Percentiles rank a stretch among this genome's conserved stretches.
phyloP scores from a whole-genome alignment of 306 rosid genomes.

The Luffa aegyptiaca region DNA sequence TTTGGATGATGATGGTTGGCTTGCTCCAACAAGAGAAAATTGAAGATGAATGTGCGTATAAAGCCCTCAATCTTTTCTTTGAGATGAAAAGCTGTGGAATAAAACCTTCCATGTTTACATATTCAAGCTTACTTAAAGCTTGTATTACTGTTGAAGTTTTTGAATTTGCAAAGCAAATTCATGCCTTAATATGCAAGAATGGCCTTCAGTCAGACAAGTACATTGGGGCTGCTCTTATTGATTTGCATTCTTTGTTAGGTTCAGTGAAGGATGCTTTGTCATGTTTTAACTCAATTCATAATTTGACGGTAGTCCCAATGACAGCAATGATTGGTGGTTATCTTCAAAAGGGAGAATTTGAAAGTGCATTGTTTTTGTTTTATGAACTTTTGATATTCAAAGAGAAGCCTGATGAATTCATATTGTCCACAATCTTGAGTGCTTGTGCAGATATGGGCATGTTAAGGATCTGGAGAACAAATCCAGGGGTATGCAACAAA shows the following conservation, averaged over 20 bases:
- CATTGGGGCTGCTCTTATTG: conserved; percentile 40
- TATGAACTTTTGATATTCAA: conserved; percentile 20
- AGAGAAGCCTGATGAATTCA: conserved; percentile 35
- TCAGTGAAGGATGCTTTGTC: conserved; percentile 26
- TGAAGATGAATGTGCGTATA: conserved; percentile 14
- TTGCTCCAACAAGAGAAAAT: conserved; percentile 21
- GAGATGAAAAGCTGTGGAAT: conserved; percentile 37
- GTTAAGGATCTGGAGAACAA: conserved; percentile 42
- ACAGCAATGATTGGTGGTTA: conserved; percentile 42
- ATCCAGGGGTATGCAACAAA: conserved; percentile 38
- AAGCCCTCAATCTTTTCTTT: conserved; percentile 33
- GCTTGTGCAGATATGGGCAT: conserved; percentile 39
- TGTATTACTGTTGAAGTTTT: conserved; percentile 28
- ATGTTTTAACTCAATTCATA: conserved; percentile 34
- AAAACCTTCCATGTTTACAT: conserved; percentile 45
- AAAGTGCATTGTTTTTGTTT: conserved; percentile 35
- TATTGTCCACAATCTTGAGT: conserved; percentile 34
- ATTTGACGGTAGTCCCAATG: conserved; percentile 35
- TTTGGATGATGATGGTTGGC: conserved; percentile 40
- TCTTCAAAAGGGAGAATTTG: conserved; percentile 31
- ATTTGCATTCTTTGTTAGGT: conserved; percentile 32
- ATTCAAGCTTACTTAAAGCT: conserved; percentile 38
- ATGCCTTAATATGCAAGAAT: conserved; percentile 38
- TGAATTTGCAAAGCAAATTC: conserved; percentile 39
- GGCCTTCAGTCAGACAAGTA: conserved; percentile 37